Conservation (phyloP, 371 early-diverging fungal genomes). For the Fennellomyces sp. region DNA sequence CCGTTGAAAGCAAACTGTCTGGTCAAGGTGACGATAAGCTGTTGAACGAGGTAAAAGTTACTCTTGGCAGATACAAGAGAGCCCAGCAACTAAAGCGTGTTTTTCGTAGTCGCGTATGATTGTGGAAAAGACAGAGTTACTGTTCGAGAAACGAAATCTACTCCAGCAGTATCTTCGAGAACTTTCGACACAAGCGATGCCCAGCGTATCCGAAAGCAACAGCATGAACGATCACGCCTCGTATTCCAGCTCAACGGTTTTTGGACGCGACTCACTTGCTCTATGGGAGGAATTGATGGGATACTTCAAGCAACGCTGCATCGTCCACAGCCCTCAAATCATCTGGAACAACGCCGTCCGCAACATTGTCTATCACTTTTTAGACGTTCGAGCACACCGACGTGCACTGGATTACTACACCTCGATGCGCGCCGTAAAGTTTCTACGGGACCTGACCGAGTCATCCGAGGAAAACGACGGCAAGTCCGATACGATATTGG, state of each 20-base stretch:
- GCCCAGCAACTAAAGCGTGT: background rate
- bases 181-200: constrained; percentile 27
- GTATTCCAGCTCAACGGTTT: constrained; percentile 33
- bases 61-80: background rate
- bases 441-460: constrained; percentile 49
- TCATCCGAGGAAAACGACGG: constrained; percentile 23
- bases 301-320: constrained; percentile 47
- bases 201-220: constrained; percentile 13
- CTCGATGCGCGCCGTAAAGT: constrained; percentile 50
- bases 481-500: constrained; percentile 14
- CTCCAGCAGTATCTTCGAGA: constrained; percentile 42
- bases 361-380: constrained; percentile 49
- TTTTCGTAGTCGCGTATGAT: constrained; percentile 35
- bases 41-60: constrained; percentile 28
- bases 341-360: constrained; percentile 56
- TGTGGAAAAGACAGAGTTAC: constrained; percentile 42
- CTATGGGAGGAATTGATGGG: constrained; percentile 51
- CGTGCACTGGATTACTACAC: constrained; percentile 51
- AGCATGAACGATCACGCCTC: background rate
- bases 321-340: constrained; percentile 56
- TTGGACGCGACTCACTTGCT: constrained; percentile 34
- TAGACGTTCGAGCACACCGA: constrained; percentile 48
- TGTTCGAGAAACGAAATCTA: constrained; percentile 49
- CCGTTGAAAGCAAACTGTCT: constrained; percentile 36
- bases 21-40: constrained; percentile 18